phyloP scores from a whole-genome alignment of 768 basidiomycete species.

The Phaeotremella fagi region DNA sequence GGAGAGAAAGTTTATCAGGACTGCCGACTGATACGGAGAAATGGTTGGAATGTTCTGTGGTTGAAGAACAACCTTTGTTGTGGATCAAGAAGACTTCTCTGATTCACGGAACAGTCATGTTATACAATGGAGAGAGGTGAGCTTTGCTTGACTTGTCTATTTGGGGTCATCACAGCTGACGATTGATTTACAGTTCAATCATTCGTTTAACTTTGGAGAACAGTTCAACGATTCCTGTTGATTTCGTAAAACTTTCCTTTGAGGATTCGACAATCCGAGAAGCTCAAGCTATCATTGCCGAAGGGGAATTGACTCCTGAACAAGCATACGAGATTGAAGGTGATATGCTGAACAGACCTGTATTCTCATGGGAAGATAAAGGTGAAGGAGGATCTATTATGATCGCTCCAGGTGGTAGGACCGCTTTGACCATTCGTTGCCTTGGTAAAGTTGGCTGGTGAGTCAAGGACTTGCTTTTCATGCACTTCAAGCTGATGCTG shows the following conservation, averaged over 20 bases:
- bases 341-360: slow-evolving; percentile 67
- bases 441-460: slow-evolving; percentile 91
- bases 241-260: slow-evolving; percentile 80
- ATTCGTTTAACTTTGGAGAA: slow-evolving; percentile 88
- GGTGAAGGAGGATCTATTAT: slow-evolving; percentile 54
- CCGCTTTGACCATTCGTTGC: slow-evolving; percentile 66
- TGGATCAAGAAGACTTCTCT: slow-evolving; percentile 82
- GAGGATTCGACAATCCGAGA: slow-evolving; percentile 81
- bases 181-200: slow-evolving; percentile 57
- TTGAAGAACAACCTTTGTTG: slow-evolving; percentile 80
- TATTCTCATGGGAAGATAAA: slow-evolving; percentile 66
- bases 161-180: not conserved
- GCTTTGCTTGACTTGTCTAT: slow-evolving; percentile 21
- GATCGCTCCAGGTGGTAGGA: slow-evolving; percentile 67
- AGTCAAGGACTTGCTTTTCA: slow-evolving; percentile 37
- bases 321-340: slow-evolving; percentile 89
- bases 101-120: slow-evolving; percentile 88
- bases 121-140: slow-evolving; percentile 90
- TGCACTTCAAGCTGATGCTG: not conserved
- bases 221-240: slow-evolving; percentile 70
- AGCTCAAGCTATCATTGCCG: slow-evolving; percentile 69
- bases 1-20: slow-evolving; percentile 1
- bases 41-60: slow-evolving; percentile 76
- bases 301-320: slow-evolving; percentile 72
- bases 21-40: slow-evolving; percentile 20